Conservation (phyloP, 306 rosid genomes). For the Cucumis melo region DNA sequence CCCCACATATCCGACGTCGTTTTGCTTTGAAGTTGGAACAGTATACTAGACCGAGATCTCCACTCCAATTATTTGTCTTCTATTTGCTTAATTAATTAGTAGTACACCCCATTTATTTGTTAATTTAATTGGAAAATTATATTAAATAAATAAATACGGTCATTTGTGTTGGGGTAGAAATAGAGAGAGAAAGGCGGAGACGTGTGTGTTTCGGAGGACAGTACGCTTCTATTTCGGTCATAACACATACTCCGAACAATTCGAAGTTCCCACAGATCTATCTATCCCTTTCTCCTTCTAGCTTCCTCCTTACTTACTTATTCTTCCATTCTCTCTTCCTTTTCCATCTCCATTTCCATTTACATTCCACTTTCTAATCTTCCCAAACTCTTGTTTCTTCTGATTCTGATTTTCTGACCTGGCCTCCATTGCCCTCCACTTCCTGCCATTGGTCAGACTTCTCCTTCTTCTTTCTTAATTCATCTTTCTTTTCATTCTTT, state of each 20-base stretch:
- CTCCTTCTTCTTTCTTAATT: background rate
- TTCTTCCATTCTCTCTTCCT: background rate
- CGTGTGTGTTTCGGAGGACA: background rate
- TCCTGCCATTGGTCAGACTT: slow-evolving; percentile 3
- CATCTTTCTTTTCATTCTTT: background rate
- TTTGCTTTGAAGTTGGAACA: too few relatives aligned
- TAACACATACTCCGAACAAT: background rate
- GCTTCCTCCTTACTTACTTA: background rate
- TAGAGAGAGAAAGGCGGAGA: background rate
- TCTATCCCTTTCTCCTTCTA: background rate
- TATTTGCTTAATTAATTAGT: background rate
- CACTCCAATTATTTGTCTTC: too few relatives aligned
- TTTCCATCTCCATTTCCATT: background rate
- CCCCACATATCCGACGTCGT: background rate
- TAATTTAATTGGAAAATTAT: background rate
- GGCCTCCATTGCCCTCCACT: background rate
- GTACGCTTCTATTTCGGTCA: background rate
- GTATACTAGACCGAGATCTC: background rate
- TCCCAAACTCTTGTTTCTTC: background rate
- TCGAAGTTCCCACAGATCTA: background rate
- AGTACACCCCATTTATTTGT: background rate
- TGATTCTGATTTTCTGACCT: background rate
- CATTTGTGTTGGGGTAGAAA: background rate
- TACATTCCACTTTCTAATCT: background rate
- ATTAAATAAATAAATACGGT: background rate